Base-by-base conservation (phyloP, 306 rosid species). In the Corylus heterophylla region DNA sequence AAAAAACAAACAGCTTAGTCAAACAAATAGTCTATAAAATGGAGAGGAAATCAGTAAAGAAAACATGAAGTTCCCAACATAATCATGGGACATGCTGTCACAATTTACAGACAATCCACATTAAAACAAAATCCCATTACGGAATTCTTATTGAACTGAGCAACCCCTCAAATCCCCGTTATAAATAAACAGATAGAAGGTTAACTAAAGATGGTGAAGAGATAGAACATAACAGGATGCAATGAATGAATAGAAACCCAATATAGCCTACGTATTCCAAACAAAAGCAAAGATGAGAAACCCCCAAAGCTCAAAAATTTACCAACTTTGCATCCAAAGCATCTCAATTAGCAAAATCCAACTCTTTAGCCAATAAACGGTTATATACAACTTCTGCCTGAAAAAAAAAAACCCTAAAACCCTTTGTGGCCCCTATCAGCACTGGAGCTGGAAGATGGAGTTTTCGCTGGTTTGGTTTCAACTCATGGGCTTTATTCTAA, bases 271-370 rank as follows among this genome's bases (percentile, higher is more conserved):
- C 20, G 71, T 14, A 67, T 17, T 67, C 68, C 27, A 39, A 67
- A 42, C 51, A 67, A 42, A 67, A 67, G 71, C 39, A 67, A 18
- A 16, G 22, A 67, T 42, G 18, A 39, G 50, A 67, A 39, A 67
- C 50, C 2, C 3, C 71, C 4, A 9, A 18, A 42, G 27, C 51
- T 7, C 10, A 22, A 67, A 10, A 42, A 39, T 9, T 39, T 17
- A 71, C 61, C 18, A 22, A 67, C 59, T 62, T n/a, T 29, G 42
- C 45, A 73, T 69, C 42, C 25, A 29, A 29, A 78, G 58, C 27
- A 79, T 67, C 52, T 67, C 42, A 68, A 68, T 25, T 16, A 5
- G 10, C 27, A 42, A 18, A 42, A 8, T 51, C 29, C 25, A 35
- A 64, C 70, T 5, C 47, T 37, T 35, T 22, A 22, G 25, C 25